Conservation (phyloP, 108 stramenopile genomes). For the Aurantiochytrium sp. region DNA sequence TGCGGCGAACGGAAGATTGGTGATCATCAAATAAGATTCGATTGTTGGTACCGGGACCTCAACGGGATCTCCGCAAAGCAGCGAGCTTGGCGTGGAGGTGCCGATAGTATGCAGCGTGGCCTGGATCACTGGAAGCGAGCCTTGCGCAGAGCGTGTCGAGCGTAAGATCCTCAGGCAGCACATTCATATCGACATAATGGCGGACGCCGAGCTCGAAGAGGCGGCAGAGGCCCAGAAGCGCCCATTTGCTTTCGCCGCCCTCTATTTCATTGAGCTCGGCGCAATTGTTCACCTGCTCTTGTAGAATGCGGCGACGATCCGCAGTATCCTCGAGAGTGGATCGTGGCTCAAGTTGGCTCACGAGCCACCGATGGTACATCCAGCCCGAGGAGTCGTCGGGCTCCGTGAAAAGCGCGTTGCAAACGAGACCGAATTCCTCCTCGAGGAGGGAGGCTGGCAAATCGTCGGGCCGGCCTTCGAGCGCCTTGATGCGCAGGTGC, state of each 20-base stretch:
- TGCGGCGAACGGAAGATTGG: too few relatives aligned
- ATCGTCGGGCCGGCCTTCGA: constrained; percentile 31
- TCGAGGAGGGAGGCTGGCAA: constrained; percentile 2
- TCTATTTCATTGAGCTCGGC: not conserved
- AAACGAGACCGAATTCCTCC: constrained; percentile 40
- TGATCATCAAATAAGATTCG: too few relatives aligned
- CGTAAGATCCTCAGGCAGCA: too few relatives aligned
- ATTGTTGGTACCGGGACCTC: too few relatives aligned
- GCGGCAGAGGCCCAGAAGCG: not conserved
- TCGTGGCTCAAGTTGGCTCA: not conserved
- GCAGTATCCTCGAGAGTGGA: not conserved
- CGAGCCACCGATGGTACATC: constrained; percentile 76
- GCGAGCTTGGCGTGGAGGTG: not conserved
- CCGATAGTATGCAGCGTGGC: not conserved
- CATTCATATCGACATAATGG: not conserved
- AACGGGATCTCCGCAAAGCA: too few relatives aligned
- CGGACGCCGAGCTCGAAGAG: not conserved
- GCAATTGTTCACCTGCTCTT: not conserved
- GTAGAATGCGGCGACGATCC: not conserved
- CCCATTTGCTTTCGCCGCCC: not conserved
- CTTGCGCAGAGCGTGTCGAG: not conserved
- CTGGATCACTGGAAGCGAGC: not conserved
- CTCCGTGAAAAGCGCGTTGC: constrained; percentile 87
- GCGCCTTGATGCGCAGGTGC: constrained; percentile 81
- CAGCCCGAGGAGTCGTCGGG: constrained; percentile 94